Evolutionary conservation across 176 grass and related monocot genomes (phyloP).

Genomic region (Lolium perenne): DNA sequence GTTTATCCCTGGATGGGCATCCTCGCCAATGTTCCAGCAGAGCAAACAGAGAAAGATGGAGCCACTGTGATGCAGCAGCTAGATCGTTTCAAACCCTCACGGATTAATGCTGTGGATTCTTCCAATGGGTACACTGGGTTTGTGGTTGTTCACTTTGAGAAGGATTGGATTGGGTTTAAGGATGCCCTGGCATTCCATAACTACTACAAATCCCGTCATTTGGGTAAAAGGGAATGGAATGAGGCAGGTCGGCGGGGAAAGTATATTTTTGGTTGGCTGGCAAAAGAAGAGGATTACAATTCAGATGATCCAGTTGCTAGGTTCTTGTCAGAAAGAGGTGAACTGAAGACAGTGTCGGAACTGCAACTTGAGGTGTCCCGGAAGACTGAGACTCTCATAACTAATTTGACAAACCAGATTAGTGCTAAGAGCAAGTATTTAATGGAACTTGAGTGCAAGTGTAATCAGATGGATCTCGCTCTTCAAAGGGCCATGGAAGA

Average conservation of each 20-base stretch:
- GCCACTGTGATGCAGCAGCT: slow-evolving; percentile 40
- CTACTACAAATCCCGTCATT: slow-evolving; percentile 33
- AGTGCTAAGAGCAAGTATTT: slow-evolving; percentile 49
- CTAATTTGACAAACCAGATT: slow-evolving; percentile 49
- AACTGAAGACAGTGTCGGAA: slow-evolving; percentile 52
- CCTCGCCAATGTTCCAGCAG: slow-evolving; percentile 49
- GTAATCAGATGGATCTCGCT: slow-evolving; percentile 49
- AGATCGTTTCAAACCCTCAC: slow-evolving; percentile 43
- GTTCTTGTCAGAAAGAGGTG: slow-evolving; percentile 49
- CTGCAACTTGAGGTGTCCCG: slow-evolving; percentile 40
- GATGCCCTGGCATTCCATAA: slow-evolving; percentile 63
- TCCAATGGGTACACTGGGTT: slow-evolving; percentile 29
- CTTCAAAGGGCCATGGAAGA: slow-evolving; percentile 58
- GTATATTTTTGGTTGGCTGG: slow-evolving; percentile 50
- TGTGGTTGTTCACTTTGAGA: slow-evolving; percentile 51
- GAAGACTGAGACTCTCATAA: slow-evolving; percentile 53
- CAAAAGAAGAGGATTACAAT: slow-evolving; percentile 53
- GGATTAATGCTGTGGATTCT: slow-evolving; percentile 16
- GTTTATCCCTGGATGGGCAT: slow-evolving; percentile 72
- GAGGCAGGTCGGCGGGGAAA: background rate
- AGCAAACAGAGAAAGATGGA: slow-evolving; percentile 19
- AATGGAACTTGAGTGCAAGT: slow-evolving; percentile 48
- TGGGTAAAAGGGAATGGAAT: slow-evolving; percentile 59
- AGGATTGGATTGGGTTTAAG: slow-evolving; percentile 70
- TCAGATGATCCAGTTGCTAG: slow-evolving; percentile 42